phyloP scores from a whole-genome alignment of 495 filamentous ascomycete species.

The Xylaria intraflava region DNA sequence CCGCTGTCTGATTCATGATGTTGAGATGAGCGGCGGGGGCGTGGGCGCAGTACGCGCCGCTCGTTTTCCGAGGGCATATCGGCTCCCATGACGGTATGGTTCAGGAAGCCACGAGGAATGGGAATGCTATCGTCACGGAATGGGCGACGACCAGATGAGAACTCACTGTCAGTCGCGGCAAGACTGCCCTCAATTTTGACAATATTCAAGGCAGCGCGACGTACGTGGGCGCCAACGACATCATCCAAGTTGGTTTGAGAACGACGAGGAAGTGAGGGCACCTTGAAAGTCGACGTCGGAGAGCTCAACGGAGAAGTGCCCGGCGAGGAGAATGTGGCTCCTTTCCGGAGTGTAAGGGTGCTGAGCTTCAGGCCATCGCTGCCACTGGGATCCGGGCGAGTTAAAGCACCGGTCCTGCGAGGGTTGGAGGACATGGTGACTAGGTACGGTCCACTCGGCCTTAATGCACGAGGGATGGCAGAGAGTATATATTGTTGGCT shows the following conservation, averaged over 20 bases:
- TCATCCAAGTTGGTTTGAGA: slow-evolving; percentile 58
- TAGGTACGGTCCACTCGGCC: slow-evolving; percentile 14
- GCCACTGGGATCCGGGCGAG: slow-evolving; percentile 34
- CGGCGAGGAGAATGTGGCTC: slow-evolving; percentile 57
- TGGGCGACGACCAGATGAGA: slow-evolving; percentile 20
- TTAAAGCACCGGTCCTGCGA: slow-evolving; percentile 41
- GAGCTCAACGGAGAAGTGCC: slow-evolving; percentile 36
- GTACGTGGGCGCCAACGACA: slow-evolving; percentile 50
- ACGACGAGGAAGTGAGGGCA: slow-evolving; percentile 49
- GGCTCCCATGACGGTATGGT: slow-evolving; percentile 38
- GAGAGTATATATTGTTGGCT: slow-evolving; percentile 15
- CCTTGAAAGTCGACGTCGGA: slow-evolving; percentile 37
- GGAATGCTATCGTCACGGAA: slow-evolving; percentile 44
- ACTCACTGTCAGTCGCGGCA: slow-evolving; percentile 25
- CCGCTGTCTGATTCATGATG: slow-evolving; percentile 59
- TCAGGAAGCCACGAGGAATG: slow-evolving; percentile 44
- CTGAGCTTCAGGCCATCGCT: slow-evolving; percentile 39
- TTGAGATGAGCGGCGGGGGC: slow-evolving; percentile 43
- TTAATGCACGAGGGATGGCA: slow-evolving; percentile 1
- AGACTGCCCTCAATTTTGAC: slow-evolving; percentile 39
- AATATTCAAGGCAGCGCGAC: slow-evolving; percentile 49
- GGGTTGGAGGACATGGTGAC: slow-evolving; percentile 48
- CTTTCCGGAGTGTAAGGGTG: slow-evolving; percentile 52
- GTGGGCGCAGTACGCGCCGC: slow-evolving; percentile 43
- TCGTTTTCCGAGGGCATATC: slow-evolving; percentile 36